Evolutionary conservation across 2,329 filamentous ascomycete species (phyloP), one percentile per base, ranked within the genome.

Genomic region (Neonectria neomacrospora): DNA sequence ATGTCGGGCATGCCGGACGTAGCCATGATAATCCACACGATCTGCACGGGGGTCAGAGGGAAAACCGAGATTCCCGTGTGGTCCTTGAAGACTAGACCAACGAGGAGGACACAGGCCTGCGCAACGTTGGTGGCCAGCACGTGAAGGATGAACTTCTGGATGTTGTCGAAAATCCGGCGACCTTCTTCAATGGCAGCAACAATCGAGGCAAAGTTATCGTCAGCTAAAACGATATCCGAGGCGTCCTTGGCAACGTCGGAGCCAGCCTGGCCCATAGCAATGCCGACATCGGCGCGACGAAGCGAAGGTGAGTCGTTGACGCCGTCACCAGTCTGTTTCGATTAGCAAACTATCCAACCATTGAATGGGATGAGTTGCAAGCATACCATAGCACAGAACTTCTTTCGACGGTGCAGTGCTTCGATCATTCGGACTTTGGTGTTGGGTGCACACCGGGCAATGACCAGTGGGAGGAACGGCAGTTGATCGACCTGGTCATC

Each of bases 1-100:
- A 93, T 92, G 67, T 92, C 91, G 2, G 91, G 90, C 69, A 93
- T 82, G 20, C 88, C 89, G 48, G 89, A 91, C 0, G 91, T 94
- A 55, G 92, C 85, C 90, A 93, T 93, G 75, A 93, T 93, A 67
- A 94, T 89, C 91, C 91, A 94, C 51, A 94, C 83, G 67, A 93
- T 92, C 69, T 93, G 88, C n/a, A 93, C 88, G 0, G 91, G 91
- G 0, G 90, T 83, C 2, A 93, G 83, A 0, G 90, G 91, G 74
- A 93, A 93, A 5, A 93, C 90, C 0, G 90, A 93, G 14, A 91
- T 80, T 1, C 84, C 81, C 12, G 80, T 80, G 2, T 73, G 65
- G 69, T 93, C 91, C 77, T 92, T 92, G 81, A 93, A 93, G 0
- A 82, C 87, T 1, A 93, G 84, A 54, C 91, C 91, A 45, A 93